These are phyloP conservation scores for Hysterangium stoloniferum DNA, from an alignment of 768 basidiomycete genomes.

Conservation along the genomic window DNA sequence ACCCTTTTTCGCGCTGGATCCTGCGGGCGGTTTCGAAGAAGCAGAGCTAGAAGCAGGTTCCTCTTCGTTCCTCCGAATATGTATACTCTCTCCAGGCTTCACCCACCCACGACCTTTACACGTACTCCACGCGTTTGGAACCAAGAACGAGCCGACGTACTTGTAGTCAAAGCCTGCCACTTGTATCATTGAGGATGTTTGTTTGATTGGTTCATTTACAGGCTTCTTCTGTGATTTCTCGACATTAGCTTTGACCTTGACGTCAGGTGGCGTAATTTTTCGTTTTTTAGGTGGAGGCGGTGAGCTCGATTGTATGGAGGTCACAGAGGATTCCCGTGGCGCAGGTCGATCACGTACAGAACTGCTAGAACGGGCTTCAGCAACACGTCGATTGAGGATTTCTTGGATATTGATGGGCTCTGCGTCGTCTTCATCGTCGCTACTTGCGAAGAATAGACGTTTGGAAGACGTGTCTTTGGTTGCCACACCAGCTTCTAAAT, in stretches of 20 bases:
- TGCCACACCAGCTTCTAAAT: background rate
- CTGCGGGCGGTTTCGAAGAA: no score
- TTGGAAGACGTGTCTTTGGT: slow-evolving; percentile 15
- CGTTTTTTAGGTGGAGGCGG: slow-evolving; percentile 11
- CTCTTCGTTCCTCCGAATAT: slow-evolving; percentile 46
- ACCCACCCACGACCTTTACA: slow-evolving; percentile 67
- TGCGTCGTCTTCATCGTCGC: slow-evolving; percentile 34
- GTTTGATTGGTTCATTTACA: background rate
- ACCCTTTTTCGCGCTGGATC: slow-evolving; percentile 20
- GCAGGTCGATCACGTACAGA: slow-evolving; percentile 26
- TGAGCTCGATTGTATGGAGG: slow-evolving; percentile 8
- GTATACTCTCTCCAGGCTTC: slow-evolving; percentile 51
- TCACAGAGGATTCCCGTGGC: slow-evolving; percentile 14
- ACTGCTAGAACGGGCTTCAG: slow-evolving; percentile 27
- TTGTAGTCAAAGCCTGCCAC: background rate
- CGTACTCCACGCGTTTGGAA: slow-evolving; percentile 74
- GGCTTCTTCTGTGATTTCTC: background rate
- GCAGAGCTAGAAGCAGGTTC: slow-evolving; percentile 23
- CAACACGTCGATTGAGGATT: slow-evolving; percentile 13
- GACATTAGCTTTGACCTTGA: background rate
- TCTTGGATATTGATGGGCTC: slow-evolving; percentile 11
- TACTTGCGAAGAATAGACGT: slow-evolving; percentile 35
- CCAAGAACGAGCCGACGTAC: slow-evolving; percentile 62
- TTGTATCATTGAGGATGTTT: no score
- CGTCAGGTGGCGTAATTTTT: background rate